Percentiles rank a stretch among this genome's conserved stretches.
Conservation (phyloP, 2,329 filamentous ascomycete genomes). For the Pyrenochaeta sp. region DNA sequence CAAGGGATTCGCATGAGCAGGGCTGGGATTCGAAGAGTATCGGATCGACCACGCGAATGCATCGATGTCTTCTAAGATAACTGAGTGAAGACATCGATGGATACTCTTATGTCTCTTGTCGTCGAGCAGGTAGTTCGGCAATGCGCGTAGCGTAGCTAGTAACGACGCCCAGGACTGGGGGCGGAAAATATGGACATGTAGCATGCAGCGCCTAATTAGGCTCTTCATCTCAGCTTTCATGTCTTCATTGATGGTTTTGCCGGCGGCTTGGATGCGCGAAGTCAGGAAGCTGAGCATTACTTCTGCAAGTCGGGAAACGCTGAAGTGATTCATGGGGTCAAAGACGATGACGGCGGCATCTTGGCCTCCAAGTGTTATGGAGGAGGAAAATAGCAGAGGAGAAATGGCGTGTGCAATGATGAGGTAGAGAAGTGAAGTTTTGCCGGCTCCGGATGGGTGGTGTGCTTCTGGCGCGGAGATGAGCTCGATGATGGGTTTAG, state of each 20-base stretch:
- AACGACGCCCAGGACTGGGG: conserved; percentile 62
- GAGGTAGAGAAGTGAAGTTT: conserved; percentile 67
- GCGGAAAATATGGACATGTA: conserved; percentile 67
- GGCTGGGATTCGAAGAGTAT: not conserved
- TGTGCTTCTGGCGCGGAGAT: conserved; percentile 54
- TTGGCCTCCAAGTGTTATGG: conserved; percentile 52
- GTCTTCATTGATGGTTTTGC: not conserved
- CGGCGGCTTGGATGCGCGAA: not conserved
- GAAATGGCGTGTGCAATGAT: conserved; percentile 62
- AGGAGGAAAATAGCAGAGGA: conserved; percentile 43
- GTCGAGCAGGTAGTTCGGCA: conserved; percentile 62
- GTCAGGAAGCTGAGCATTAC: conserved; percentile 40
- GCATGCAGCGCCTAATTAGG: conserved; percentile 53
- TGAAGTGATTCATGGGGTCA: conserved; percentile 65
- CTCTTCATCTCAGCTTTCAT: conserved; percentile 21
- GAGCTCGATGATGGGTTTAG: conserved; percentile 59
- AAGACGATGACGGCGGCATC: conserved; percentile 59
- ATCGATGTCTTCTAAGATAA: conserved; percentile 64
- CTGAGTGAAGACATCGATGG: conserved; percentile 56
- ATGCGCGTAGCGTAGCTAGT: conserved; percentile 56
- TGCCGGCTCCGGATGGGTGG: conserved; percentile 59
- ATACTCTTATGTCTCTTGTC: conserved; percentile 59
- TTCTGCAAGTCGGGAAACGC: conserved; percentile 56
- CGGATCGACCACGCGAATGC: conserved; percentile 53
- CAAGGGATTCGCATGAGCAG: conserved; percentile 12